Percentiles rank a stretch among this genome's conserved stretches.
These are phyloP conservation scores for Talaromyces sp. DNA, from an alignment of 2,329 filamentous ascomycete species.

Conservation along the genomic window DNA sequence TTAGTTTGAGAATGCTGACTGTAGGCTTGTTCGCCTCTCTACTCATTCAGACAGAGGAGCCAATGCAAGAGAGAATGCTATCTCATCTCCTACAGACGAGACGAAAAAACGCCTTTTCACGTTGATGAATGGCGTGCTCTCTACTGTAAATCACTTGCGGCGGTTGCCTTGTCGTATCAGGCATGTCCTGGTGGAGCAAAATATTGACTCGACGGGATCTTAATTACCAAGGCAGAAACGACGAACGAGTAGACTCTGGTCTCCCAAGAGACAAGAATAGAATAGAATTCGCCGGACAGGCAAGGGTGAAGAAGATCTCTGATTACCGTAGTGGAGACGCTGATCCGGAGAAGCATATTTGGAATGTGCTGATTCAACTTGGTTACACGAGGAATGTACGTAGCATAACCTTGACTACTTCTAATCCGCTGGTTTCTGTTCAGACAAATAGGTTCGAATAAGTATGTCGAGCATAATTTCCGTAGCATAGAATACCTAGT, in stretches of 20 bases:
- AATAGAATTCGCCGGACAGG: background rate
- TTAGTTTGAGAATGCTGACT: constrained; percentile 10
- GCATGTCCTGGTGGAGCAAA: background rate
- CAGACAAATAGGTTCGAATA: background rate
- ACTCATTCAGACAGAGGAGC: background rate
- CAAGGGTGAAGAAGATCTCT: background rate
- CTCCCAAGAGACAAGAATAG: constrained; percentile 6
- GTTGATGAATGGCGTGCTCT: background rate
- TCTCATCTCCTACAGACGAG: background rate
- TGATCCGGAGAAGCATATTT: constrained; percentile 13
- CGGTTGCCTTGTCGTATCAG: too few relatives aligned
- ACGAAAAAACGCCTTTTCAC: background rate
- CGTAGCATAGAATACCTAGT: background rate
- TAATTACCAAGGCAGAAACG: background rate
- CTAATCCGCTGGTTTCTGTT: background rate
- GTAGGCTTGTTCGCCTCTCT: constrained; percentile 1
- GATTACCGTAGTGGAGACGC: constrained; percentile 12
- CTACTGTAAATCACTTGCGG: background rate
- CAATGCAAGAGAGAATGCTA: background rate
- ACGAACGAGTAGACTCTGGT: background rate
- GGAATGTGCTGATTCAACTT: background rate
- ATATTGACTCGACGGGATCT: background rate
- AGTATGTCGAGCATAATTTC: background rate
- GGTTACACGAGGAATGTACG: background rate
- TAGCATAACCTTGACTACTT: background rate